Evolutionary conservation across 352 stramenopile genomes (phyloP).

Genomic region (Bremia lactucae): DNA sequence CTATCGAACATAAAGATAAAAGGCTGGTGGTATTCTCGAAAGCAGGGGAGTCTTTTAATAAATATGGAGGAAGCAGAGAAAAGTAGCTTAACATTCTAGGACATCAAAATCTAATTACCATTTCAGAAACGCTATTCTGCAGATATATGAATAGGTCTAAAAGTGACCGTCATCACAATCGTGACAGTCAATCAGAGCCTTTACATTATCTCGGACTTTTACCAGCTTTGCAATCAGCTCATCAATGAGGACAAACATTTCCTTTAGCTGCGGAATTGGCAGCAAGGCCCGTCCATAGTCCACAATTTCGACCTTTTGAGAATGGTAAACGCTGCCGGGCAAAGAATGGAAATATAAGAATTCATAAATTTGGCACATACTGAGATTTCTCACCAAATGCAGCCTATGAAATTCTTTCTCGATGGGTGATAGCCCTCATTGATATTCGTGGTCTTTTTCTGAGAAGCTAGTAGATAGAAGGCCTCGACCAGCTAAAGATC

Average conservation of each 20-base stretch:
- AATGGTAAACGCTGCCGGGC: slow-evolving; percentile 42
- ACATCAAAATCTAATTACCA: too few relatives aligned
- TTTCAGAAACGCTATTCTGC: too few relatives aligned
- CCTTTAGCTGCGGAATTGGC: slow-evolving; percentile 65
- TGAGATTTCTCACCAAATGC: slow-evolving; percentile 45
- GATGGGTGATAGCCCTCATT: slow-evolving; percentile 52
- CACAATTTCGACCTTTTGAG: slow-evolving; percentile 70
- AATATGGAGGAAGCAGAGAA: too few relatives aligned
- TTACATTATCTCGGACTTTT: slow-evolving; percentile 61
- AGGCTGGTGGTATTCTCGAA: slow-evolving; percentile 47
- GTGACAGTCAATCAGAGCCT: slow-evolving; percentile 64
- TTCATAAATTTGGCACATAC: not conserved
- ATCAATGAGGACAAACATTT: slow-evolving; percentile 63
- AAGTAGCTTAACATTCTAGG: too few relatives aligned
- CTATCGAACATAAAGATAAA: slow-evolving; percentile 34
- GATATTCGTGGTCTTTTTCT: slow-evolving; percentile 43
- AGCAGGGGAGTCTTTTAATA: too few relatives aligned
- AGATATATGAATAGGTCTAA: too few relatives aligned
- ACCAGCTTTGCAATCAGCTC: slow-evolving; percentile 55
- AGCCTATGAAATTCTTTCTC: slow-evolving; percentile 73
- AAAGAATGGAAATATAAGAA: slow-evolving; percentile 1
- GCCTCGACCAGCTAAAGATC: slow-evolving; percentile 50
- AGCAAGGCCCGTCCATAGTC: slow-evolving; percentile 58
- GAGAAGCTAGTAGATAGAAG: slow-evolving; percentile 45
- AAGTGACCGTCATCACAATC: too few relatives aligned